A percentile compares a stretch with the other conserved stretches of the same genome.
Conservation (phyloP, 1,284 basidiomycete genomes). For the Tilletia indica region DNA sequence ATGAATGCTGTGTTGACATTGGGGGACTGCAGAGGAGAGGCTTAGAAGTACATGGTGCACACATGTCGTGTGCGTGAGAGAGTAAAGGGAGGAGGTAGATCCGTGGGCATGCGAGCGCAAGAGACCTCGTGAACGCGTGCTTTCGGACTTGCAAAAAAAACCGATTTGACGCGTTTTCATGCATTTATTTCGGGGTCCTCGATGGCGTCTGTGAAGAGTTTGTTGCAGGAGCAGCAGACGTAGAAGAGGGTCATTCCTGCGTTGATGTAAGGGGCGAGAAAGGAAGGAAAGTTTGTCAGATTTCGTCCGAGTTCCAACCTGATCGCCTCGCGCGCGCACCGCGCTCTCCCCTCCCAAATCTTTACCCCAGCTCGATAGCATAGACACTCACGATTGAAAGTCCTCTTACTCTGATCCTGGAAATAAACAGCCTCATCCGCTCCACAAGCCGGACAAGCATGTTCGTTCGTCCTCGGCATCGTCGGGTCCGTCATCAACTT, state of each 20-base stretch:
- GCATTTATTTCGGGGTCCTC: not conserved
- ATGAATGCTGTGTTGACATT: not conserved
- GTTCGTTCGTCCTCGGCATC: constrained; percentile 58
- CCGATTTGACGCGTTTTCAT: not conserved
- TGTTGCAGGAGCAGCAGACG: constrained; percentile 49
- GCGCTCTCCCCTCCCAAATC: no score
- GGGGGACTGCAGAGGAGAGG: not conserved
- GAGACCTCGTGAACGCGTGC: no score
- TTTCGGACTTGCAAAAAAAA: no score
- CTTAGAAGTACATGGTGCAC: no score
- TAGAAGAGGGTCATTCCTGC: constrained; percentile 51
- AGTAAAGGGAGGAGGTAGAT: no score
- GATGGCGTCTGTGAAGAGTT: constrained; percentile 41
- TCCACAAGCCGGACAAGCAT: constrained; percentile 48
- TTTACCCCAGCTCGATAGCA: no score
- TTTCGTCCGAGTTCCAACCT: no score
- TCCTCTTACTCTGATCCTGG: constrained; percentile 54
- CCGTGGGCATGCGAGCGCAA: no score
- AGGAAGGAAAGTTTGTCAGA: no score
- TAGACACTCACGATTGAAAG: constrained; percentile 35
- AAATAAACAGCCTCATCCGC: constrained; percentile 49
- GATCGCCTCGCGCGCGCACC: no score
- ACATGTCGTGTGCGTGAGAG: no score
- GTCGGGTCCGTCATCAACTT: constrained; percentile 90
- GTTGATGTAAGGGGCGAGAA: not conserved